Evolutionary conservation across 305 asterid genomes (phyloP).

Genomic region (Fraxinus dipetala): DNA sequence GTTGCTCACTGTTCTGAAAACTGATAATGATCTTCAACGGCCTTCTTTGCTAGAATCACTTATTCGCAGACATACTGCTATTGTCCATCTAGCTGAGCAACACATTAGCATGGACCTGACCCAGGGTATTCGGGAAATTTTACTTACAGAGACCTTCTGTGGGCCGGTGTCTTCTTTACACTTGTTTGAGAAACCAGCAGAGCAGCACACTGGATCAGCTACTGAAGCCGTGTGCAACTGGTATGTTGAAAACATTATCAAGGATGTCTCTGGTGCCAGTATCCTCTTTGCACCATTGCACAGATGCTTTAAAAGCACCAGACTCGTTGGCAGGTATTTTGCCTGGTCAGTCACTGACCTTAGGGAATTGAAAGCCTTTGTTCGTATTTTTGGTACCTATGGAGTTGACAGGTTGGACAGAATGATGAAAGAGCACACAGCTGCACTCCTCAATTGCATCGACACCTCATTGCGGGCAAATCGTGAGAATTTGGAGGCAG

Average conservation of each 20-base stretch:
- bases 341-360: slow-evolving; percentile 88
- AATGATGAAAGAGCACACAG: slow-evolving; percentile 95
- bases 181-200: slow-evolving; percentile 80
- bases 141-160: slow-evolving; percentile 85
- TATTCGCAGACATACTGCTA: slow-evolving; percentile 79
- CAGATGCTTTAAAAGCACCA: slow-evolving; percentile 86
- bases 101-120: slow-evolving; percentile 99
- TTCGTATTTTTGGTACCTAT: slow-evolving; percentile 84
- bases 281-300: slow-evolving; percentile 87
- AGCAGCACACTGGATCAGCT: slow-evolving; percentile 82
- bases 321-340: slow-evolving; percentile 94
- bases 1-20: slow-evolving; percentile 81
- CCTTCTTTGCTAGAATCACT: slow-evolving; percentile 86
- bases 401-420: slow-evolving; percentile 91
- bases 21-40: slow-evolving; percentile 91
- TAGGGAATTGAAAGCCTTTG: slow-evolving; percentile 76
- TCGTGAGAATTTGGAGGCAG: slow-evolving; percentile 88
- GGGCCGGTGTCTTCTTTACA: slow-evolving; percentile 97
- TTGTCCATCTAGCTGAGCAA: slow-evolving; percentile 93
- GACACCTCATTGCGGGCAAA: slow-evolving; percentile 92
- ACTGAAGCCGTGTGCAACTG: slow-evolving; percentile 91
- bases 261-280: slow-evolving; percentile 86
- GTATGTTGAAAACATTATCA: slow-evolving; percentile 92
- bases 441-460: slow-evolving; percentile 90
- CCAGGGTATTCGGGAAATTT: slow-evolving; percentile 86